Evolutionary conservation across 1,284 basidiomycete genomes (phyloP), one percentile per base, ranked within the genome.

Genomic region (Malassezia sympodialis): DNA sequence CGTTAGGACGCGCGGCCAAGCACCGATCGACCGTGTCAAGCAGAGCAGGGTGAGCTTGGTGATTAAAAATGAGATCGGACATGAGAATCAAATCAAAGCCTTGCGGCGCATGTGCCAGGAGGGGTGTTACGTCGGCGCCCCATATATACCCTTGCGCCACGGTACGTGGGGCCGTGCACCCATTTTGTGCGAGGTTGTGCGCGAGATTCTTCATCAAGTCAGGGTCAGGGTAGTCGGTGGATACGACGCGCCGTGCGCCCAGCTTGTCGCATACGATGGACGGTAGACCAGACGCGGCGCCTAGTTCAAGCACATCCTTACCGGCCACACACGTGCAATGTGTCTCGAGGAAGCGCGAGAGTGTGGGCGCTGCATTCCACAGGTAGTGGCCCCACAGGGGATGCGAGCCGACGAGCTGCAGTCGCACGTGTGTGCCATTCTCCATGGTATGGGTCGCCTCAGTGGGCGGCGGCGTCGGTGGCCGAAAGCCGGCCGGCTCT

Each of bases 181-280:
- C 84, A 67, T 91, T 91, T 26, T 73, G 63, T 3, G 77, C 68
- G 0, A 88, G 80, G 69, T 96, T 96, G 56, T 80, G 75, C 12
- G 76, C 67, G 40, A 96, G 79, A 69, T 94, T 96, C 2, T 86
- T 79, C 42, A 96, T 75, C n/a, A 96, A 79, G 3, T 79, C 73
- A 2, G 78, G 69, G 65, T 96, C 93, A 0, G 91, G 90, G 75
- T 96, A 96, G 75, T 98, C 93, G 0, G 93, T 94, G 24, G 90
- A 77, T 1, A 93, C 81, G 3, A 85, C 84, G 83, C 86, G 58
- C 26, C 47, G 51, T 0, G 71, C 69, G 4, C 63, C 63, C 2
- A 56, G 56, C 54, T 62, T 60, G 42, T 58, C 63, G 53, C 59
- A 60, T 1, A 62, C 65, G 31, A 69, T 69, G 30, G 60, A 83